Percentiles rank a stretch among this genome's conserved stretches.
phyloP scores from a whole-genome alignment of 2,329 filamentous ascomycete species.

The Teratosphaeria viscida region DNA sequence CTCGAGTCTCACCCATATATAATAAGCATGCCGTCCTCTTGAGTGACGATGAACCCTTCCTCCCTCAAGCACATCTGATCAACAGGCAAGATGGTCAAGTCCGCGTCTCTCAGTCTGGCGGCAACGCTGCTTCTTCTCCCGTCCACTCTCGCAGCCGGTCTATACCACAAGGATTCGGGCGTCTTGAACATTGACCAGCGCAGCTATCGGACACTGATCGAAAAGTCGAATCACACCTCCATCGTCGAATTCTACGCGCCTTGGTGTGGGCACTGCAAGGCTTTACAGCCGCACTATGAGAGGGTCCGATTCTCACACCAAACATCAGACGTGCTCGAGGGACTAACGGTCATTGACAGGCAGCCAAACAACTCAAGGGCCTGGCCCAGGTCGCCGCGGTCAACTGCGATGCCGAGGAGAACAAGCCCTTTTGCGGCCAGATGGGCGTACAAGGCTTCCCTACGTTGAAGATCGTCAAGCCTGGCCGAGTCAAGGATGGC shows the following conservation, averaged over 20 bases:
- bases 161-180: constrained; percentile 80
- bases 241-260: constrained; percentile 70
- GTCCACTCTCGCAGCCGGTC: constrained; percentile 28
- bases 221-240: constrained; percentile 72
- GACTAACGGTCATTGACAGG: constrained; percentile 52
- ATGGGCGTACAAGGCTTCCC: constrained; percentile 93
- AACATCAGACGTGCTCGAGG: neutral
- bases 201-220: constrained; percentile 72
- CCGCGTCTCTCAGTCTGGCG: neutral
- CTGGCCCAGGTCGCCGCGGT: constrained; percentile 89
- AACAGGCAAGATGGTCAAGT: neutral
- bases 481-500: constrained; percentile 46
- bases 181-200: constrained; percentile 73
- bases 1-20: neutral
- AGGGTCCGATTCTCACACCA: constrained; percentile 52
- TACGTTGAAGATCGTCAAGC: constrained; percentile 85
- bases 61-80: neutral
- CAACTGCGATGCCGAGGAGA: constrained; percentile 86
- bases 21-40: neutral
- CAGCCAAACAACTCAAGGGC: constrained; percentile 77
- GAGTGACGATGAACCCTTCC: neutral
- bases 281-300: constrained; percentile 95
- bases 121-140: constrained; percentile 6
- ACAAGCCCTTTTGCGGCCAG: constrained; percentile 74
- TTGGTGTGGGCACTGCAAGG: constrained; percentile 43